A percentile compares a stretch with the other conserved stretches of the same genome.
Conservation (phyloP, 495 filamentous ascomycete genomes). For the Talaromyces adpressus region DNA sequence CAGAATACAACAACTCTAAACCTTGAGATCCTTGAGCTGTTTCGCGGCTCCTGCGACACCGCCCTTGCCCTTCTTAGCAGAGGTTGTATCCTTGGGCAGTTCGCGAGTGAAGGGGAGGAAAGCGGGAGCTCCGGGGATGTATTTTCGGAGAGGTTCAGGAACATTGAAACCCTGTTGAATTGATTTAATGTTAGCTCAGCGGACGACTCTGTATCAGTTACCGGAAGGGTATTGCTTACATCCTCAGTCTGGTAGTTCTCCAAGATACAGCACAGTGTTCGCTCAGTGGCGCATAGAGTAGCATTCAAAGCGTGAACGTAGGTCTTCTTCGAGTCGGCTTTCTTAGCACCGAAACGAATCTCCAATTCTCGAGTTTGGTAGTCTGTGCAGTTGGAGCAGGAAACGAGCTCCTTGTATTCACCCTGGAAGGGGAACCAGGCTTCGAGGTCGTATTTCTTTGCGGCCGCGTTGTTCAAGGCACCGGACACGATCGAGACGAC, state of each 20-base stretch:
- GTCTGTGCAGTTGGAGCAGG: conserved; percentile 92
- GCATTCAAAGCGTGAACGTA: conserved; percentile 94
- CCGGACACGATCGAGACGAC: conserved; percentile 92
- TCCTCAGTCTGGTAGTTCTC: conserved; percentile 95
- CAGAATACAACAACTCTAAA: conserved; percentile 14
- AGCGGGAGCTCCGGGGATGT: conserved; percentile 80
- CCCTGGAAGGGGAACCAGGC: conserved; percentile 96
- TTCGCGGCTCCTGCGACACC: conserved; percentile 27
- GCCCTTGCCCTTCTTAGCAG: conserved; percentile 46
- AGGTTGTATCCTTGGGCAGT: conserved; percentile 67
- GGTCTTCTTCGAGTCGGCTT: conserved; percentile 73
- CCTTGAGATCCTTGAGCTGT: conserved; percentile 34
- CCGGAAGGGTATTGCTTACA: conserved; percentile 31
- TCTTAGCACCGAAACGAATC: conserved; percentile 76
- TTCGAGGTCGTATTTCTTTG: conserved; percentile 94
- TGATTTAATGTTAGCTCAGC: not conserved
- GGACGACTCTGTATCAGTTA: not conserved
- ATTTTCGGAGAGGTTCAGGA: conserved; percentile 82
- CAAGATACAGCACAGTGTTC: conserved; percentile 87
- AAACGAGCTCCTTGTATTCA: conserved; percentile 96
- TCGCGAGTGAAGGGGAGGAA: conserved; percentile 87
- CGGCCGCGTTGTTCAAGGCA: conserved; percentile 85
- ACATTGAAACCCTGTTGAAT: conserved; percentile 64
- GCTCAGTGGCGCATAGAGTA: conserved; percentile 87
- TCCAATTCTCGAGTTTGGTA: conserved; percentile 87